Base-by-base conservation (phyloP, 179 eudicot species). In the Silene vulgaris region DNA sequence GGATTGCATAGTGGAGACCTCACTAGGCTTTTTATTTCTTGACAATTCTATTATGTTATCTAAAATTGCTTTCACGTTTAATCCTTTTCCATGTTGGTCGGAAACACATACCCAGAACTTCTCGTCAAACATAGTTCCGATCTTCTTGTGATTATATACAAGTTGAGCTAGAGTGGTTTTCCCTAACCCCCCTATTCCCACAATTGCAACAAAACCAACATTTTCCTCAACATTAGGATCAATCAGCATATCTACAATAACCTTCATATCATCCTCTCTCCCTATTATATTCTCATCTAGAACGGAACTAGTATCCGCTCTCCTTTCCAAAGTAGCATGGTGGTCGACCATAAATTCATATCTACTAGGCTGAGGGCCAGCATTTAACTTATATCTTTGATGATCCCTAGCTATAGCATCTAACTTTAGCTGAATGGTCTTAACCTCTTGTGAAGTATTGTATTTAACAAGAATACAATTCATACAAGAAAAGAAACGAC, bases 141-240 rank as follows among this genome's bases (percentile, higher is more conserved):
- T 8, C 20, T 28, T 17, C 1, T 68, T 2, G 14, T 37, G 28
- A 68, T 17, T 19, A 35, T 3, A 68, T 3, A 68, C 71, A n/a
- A 68, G 71, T 7, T 5, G 71, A 9, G 71, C 71, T 37, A 68
- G 71, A 37, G 54, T 37, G 71, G 71, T 68, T 68, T 68, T 68
- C 52, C 71, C 71, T 9, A 68, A 7, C 6, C 71, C 71, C 2
- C 71, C 54, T 4, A 68, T 14, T 14, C 71, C 71, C 5, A 56
- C 60, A 1, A 52, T 52, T 1, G 8, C 57, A 52, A 52, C n/a
- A 52, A 52, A 52, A 3, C 71, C 20, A 66, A 32, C 50, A n/a
- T n/a, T 19, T 17, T 66, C 20, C 21, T 32, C 9, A 66, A 35
- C 71, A 35, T 29, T 17, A n/a, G 8, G 45, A 35, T 66, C 71